Conservation (phyloP, 176 grass and related monocot genomes). For the Bonia amplexicaulis region DNA sequence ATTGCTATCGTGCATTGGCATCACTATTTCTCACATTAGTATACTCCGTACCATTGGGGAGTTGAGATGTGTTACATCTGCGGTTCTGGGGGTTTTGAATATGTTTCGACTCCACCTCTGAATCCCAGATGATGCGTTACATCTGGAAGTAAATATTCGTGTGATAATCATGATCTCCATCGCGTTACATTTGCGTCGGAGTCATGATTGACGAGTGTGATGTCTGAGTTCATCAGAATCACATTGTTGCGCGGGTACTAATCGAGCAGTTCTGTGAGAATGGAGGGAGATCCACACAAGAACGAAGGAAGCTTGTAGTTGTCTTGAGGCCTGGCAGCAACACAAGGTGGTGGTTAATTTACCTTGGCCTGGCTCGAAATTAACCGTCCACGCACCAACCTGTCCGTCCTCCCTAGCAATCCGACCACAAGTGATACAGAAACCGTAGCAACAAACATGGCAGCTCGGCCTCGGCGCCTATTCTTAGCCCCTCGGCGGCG, state of each 20-base stretch:
- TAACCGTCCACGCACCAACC: not conserved
- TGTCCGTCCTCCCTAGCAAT: not conserved
- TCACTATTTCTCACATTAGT: not conserved
- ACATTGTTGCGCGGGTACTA: not conserved
- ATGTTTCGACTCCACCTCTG: not conserved
- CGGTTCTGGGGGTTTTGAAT: not conserved
- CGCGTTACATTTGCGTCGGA: not conserved
- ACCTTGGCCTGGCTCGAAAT: not conserved
- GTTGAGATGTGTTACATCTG: not conserved
- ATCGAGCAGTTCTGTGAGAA: not conserved
- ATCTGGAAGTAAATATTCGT: not conserved
- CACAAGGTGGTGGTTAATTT: not conserved
- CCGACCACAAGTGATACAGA: not conserved
- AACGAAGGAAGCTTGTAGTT: not conserved
- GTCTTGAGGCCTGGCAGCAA: not conserved
- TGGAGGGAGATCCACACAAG: not conserved
- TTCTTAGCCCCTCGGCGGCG: constrained; percentile 51
- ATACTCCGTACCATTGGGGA: not conserved
- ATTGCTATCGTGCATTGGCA: not conserved
- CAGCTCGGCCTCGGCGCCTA: constrained; percentile 24
- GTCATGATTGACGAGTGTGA: not conserved
- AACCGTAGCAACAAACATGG: constrained; percentile 18
- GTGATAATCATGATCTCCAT: not conserved
- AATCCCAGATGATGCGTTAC: not conserved
- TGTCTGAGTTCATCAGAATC: not conserved